These are phyloP conservation scores for Myxozyma udenii DNA, from an alignment of 805 yeast species.

Conservation along the genomic window DNA sequence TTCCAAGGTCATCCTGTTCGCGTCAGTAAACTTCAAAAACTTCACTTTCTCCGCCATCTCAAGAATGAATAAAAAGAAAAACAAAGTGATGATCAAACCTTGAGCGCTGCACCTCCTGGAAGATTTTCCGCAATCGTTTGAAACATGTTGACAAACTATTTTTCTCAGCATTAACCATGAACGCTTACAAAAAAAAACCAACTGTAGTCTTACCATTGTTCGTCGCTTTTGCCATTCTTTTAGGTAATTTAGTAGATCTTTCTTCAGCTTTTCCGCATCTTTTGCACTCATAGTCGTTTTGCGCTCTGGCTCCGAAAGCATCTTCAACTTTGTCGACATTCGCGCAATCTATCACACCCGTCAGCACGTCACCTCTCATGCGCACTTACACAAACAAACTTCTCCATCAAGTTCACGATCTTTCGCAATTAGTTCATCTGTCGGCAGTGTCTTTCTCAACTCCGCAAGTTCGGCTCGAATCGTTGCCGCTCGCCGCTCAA, in stretches of 20 bases:
- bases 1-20: neutral
- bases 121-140: neutral
- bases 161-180: neutral
- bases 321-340: neutral
- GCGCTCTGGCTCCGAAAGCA: neutral
- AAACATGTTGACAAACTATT: neutral
- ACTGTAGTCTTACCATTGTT: conserved; percentile 9
- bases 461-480: conserved; percentile 5
- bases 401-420: conserved; percentile 8
- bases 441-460: conserved; percentile 3
- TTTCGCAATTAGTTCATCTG: conserved; percentile 1
- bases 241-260: conserved; percentile 6
- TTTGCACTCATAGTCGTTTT: conserved; percentile 1
- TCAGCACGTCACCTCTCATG: neutral
- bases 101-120: neutral
- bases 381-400: conserved; percentile 1
- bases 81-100: neutral
- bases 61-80: neutral
- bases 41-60: too few relatives aligned
- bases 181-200: neutral
- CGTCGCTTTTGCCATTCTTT: conserved; percentile 21
- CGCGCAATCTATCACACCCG: neutral
- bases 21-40: neutral
- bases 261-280: conserved; percentile 1
- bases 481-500: neutral